phyloP scores from a whole-genome alignment of 73 alveolate species.

The Diophrys appendiculata region DNA sequence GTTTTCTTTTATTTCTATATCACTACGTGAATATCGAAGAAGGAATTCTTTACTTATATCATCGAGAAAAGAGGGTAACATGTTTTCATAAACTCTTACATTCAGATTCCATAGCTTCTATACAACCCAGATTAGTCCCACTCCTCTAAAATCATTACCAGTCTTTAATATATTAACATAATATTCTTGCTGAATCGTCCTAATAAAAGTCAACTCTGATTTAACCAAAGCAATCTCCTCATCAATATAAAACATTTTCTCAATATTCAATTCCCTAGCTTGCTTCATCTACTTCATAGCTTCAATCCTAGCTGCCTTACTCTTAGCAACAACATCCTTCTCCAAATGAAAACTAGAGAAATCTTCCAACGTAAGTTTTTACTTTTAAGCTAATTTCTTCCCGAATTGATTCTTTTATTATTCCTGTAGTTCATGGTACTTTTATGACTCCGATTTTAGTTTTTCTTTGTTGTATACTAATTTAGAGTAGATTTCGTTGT shows the following conservation, averaged over 20 bases:
- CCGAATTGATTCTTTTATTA: conserved; percentile 35
- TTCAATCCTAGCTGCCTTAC: too few species aligned
- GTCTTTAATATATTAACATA: not conserved
- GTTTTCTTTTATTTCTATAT: too few species aligned
- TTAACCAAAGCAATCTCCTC: conserved; percentile 42
- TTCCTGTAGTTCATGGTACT: conserved; percentile 10
- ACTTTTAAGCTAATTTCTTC: too few species aligned
- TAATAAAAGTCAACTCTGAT: conserved; percentile 19
- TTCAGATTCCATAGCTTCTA: conserved; percentile 37
- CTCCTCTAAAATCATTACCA: conserved; percentile 37
- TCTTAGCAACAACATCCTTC: too few species aligned
- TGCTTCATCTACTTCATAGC: too few species aligned
- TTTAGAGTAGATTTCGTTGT: not conserved
- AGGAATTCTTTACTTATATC: not conserved
- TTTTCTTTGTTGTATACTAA: not conserved
- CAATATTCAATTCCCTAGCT: conserved; percentile 34
- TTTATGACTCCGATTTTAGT: not conserved
- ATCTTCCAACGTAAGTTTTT: too few species aligned
- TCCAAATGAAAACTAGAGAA: too few species aligned
- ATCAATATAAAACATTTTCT: conserved; percentile 32
- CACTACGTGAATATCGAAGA: too few species aligned
- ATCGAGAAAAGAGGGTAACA: conserved; percentile 29
- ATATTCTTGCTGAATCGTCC: conserved; percentile 21
- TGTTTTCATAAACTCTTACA: conserved; percentile 13
- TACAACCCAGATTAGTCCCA: conserved; percentile 26